Base-by-base conservation (phyloP, 2,329 filamentous ascomycete species). In the Penicillium sclerotigenum region DNA sequence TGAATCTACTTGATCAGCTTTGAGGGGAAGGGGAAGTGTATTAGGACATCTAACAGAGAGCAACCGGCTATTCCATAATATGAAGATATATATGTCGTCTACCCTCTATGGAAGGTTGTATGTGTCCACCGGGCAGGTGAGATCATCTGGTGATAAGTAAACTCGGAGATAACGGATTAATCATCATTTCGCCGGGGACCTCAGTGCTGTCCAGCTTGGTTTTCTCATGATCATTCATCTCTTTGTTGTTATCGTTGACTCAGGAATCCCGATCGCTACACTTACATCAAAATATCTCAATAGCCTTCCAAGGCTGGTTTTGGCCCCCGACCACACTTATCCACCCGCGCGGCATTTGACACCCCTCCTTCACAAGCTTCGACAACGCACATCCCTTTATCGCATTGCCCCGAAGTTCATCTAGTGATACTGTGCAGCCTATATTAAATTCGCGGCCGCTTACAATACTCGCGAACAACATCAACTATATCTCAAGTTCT, bases 141-240 rank as follows among this genome's bases (percentile, higher is more conserved):
- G 50, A 57, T 57, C 54, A 54, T 54, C 31, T 57, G 48, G 34
- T 24, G 54, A 56, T 56, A 56, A 56, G 41, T 16, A 22, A 26
- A 34, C 37, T 11, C 37, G 48, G 48, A 57, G 54, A 56, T 56
- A 56, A 24, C 36, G 10, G 55, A 57, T 57, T 57, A 57, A 54
- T 49, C 55, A 54, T 47, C 50, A 22, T 26, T 29, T 37, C 14
- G 18, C 24, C 14, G 43, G 18, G n/a, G 34, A 37, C 34, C n/a
- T 18, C 9, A 2, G 18, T 3, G 10, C 16, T 18, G 34, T 18
- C 31, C 7, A 42, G 37, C 48, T 51, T 51, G 28, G 24, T 43
- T 41, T 50, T 13, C 18, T 37, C 18, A 9, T 52, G 31, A 40
- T 26, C 22, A 38, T 28, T 26, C 22, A 38, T 28, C 20, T 43